These are phyloP conservation scores for Candida khao-thaluensis DNA, from an alignment of 805 yeast species.

Conservation along the genomic window DNA sequence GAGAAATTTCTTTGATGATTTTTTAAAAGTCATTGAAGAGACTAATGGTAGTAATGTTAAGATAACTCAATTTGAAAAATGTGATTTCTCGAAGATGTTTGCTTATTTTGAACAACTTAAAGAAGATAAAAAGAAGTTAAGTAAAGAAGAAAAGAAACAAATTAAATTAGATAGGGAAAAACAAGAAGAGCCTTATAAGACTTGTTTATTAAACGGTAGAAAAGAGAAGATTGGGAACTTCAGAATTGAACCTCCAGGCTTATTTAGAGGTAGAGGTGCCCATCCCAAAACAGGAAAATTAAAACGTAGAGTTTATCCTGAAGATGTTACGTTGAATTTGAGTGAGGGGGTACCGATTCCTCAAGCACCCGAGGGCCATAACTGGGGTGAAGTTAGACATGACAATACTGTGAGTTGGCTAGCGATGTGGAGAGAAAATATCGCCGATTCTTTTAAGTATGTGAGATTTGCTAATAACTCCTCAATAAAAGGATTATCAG, in stretches of 20 bases:
- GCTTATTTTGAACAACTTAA: conserved; percentile 67
- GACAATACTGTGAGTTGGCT: conserved; percentile 93
- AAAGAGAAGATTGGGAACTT: conserved; percentile 92
- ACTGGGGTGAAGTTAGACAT: conserved; percentile 87
- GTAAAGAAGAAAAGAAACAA: conserved; percentile 72
- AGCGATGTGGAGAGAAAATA: conserved; percentile 96
- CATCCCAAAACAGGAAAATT: conserved; percentile 95
- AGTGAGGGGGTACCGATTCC: conserved; percentile 75
- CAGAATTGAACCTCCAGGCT: conserved; percentile 93
- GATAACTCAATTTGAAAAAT: conserved; percentile 59
- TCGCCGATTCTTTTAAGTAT: conserved; percentile 78
- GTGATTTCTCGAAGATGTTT: conserved; percentile 77
- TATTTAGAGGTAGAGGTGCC: conserved; percentile 94
- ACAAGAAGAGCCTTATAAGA: conserved; percentile 76
- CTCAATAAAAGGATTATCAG: conserved; percentile 86
- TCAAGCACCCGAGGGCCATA: conserved; percentile 79
- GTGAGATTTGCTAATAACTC: conserved; percentile 91
- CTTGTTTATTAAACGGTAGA: conserved; percentile 80
- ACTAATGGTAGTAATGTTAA: conserved; percentile 56
- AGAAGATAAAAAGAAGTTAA: conserved; percentile 67
- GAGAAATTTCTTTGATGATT: conserved; percentile 83
- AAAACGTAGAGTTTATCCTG: conserved; percentile 83
- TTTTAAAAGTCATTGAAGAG: conserved; percentile 64
- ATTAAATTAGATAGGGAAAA: conserved; percentile 71
- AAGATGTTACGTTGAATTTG: conserved; percentile 81